Base-by-base conservation (phyloP, 352 stramenopile species). In the Peronospora destructor region DNA sequence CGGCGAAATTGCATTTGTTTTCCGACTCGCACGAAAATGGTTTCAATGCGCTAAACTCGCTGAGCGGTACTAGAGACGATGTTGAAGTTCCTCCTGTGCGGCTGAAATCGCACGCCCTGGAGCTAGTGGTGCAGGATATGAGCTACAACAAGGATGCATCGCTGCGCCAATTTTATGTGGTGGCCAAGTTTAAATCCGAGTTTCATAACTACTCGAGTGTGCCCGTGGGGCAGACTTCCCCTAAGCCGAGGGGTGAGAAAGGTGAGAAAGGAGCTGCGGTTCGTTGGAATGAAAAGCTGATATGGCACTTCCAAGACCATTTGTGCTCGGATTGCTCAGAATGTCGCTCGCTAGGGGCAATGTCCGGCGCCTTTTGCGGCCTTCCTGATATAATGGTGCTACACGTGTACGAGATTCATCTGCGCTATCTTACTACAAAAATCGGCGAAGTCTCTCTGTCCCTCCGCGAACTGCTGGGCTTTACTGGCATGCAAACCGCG, bases 171-270 rank as follows among this genome's bases (percentile, higher is more conserved):
- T 90, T 90, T 50, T 92, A 90, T 69, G 66, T 87, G 12, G 82
- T 92, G 19, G 66, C 80, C 58, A 90, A 90, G 60, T 92, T 88
- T 50, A 86, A 89, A 46, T 90, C 82, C 33, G 78, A 89, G 45
- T 56, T 88, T 19, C 82, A 92, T 38, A 76, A 88, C 50, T 81
- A 87, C 36, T 81, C 76, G 17, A 57, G 64, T 23, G 67, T 87
- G 12, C 78, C 82, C 3, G 82, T 92, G 17, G 79, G 79, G 0
- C 82, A 92, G 53, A 88, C 78, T 4, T 71, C 70, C 10, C 76
- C 82, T n/a, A 83, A 74, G 49, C 61, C 73, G 3, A 66, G 73
- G 45, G 76, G 78, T 4, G 83, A 87, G 45, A 64, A 66, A 8
- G 64, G 57, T 11, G 82, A 87, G 48, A 64, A 66, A 33, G 61